phyloP scores from a whole-genome alignment of 1,284 basidiomycete genomes.

The Sporisorium graminicola region DNA sequence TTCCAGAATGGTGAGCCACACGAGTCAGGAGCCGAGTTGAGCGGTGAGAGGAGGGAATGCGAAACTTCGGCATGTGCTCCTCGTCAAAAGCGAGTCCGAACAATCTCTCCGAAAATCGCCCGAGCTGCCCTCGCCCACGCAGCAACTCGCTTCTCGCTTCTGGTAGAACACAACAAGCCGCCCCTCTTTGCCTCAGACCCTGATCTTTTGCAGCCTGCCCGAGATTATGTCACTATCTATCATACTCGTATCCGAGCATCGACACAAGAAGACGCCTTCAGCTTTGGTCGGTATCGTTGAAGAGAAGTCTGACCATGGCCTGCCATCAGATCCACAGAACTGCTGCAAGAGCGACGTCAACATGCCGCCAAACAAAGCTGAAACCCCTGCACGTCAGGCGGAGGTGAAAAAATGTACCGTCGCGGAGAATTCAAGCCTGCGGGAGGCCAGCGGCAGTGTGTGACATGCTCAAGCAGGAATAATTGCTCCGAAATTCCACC shows the following conservation, averaged over 20 bases:
- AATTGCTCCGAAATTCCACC: constrained; percentile 32
- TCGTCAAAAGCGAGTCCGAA: not conserved
- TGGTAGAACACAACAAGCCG: no score
- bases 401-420: not conserved
- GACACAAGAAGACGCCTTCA: no score
- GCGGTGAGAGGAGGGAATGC: not conserved
- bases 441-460: no score
- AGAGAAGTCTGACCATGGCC: no score
- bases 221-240: no score
- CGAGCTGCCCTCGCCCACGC: not conserved
- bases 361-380: no score
- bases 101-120: constrained; percentile 22
- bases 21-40: no score
- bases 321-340: no score
- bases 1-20: not conserved
- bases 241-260: no score
- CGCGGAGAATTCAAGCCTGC: constrained; percentile 4
- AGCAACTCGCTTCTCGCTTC: no score
- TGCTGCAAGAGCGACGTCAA: no score
- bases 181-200: not conserved
- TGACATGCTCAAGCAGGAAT: not conserved
- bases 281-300: no score
- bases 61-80: constrained; percentile 6
- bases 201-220: not conserved
- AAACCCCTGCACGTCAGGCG: not conserved